These are phyloP conservation scores for Cyclostephanos invisitatus DNA, from an alignment of 108 stramenopile species.

Conservation along the genomic window DNA sequence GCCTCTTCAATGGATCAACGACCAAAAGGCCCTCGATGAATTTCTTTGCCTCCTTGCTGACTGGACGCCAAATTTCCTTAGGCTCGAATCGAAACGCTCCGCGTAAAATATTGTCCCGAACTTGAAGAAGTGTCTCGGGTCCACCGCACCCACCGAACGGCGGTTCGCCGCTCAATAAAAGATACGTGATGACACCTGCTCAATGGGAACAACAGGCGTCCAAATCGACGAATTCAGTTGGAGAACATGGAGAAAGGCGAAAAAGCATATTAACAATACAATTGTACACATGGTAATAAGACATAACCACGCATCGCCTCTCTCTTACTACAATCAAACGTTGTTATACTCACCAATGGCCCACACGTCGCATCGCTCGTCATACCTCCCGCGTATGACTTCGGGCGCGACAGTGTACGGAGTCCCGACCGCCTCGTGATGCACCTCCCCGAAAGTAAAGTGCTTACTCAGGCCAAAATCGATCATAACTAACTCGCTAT, in stretches of 20 bases:
- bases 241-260: background rate
- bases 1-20: constrained; percentile 79
- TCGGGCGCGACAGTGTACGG: constrained; percentile 91
- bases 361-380: constrained; percentile 88
- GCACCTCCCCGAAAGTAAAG: constrained; percentile 84
- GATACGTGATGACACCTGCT: constrained; percentile 74
- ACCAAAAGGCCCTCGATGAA: constrained; percentile 86
- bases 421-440: constrained; percentile 88
- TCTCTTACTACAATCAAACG: background rate
- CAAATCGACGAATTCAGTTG: background rate
- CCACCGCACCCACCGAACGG: constrained; percentile 89
- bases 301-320: too few species aligned
- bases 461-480: constrained; percentile 96
- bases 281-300: too few species aligned
- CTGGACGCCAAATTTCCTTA: constrained; percentile 74
- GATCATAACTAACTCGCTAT: constrained; percentile 93
- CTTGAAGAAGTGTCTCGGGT: constrained; percentile 80
- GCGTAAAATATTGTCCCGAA: constrained; percentile 71
- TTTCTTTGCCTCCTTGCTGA: constrained; percentile 80
- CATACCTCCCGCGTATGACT: constrained; percentile 82
- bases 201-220: background rate
- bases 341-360: constrained; percentile 50
- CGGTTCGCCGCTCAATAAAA: constrained; percentile 80
- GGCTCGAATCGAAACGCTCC: constrained; percentile 73
- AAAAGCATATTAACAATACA: too few species aligned